Evolutionary conservation across 306 rosid genomes (phyloP), one percentile per base, ranked within the genome.

Genomic region (Datisca glomerata): DNA sequence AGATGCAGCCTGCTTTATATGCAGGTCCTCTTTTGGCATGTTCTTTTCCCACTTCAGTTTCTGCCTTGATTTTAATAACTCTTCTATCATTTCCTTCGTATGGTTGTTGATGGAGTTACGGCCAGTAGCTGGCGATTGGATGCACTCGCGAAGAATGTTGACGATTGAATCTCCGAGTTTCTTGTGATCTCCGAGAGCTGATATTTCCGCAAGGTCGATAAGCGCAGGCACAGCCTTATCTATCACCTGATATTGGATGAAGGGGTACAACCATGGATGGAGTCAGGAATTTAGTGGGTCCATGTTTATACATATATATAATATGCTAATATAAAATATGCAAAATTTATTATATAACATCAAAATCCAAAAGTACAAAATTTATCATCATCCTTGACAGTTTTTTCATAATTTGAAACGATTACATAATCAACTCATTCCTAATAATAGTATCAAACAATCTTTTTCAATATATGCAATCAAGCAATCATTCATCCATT

Each of bases 1-100:
- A 0, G 98, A 95, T 8, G 98, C 98, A 13, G 96, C 98, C 67
- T 91, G 98, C 74, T 91, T 91, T 57, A 91, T 91, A 50, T 76
- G 98, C 20, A 91, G 82, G 49, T 91, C 98, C 72, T 84, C 98
- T 67, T 84, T 91, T 50, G 94, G 94, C 94, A 84, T 91, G 57
- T 36, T 75, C 72, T 91, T 91, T 67, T 91, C 98, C 98, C 96
- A 71, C 51, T 78, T 78, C 60, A 78, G 64, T 69, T 86, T 78
- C 69, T 78, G 81, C 64, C 77, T 78, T 8, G 94, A 73, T 56
- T 73, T 66, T 55, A 80, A 22, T 20, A 91, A 61, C 53, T 84
- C 98, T 65, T 91, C 98, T 23, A 84, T 75, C 72, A 75, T 74
- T 45, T 91, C 96, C 65, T 78, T 80, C 3, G 76, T 73, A 21